A percentile compares a stretch with the other conserved stretches of the same genome.
Conservation (phyloP, 2,329 filamentous ascomycete genomes). For the Tolypocladium tundrense region DNA sequence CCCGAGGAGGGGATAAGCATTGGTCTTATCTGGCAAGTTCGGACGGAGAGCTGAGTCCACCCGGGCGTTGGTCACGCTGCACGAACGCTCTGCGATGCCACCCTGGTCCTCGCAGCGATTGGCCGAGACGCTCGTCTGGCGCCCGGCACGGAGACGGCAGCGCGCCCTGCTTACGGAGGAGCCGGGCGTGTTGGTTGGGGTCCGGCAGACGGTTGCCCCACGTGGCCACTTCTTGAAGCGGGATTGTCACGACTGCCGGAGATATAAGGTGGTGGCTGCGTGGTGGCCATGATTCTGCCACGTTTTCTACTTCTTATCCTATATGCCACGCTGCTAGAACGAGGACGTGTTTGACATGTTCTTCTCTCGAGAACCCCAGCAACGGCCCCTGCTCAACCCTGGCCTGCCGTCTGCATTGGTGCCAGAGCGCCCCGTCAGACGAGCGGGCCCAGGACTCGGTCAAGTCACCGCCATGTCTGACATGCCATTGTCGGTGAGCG, state of each 20-base stretch:
- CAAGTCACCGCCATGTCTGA: not conserved
- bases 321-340: not conserved
- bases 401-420: not conserved
- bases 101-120: not conserved
- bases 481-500: not conserved
- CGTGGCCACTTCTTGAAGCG: not conserved
- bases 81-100: not conserved
- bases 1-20: not conserved
- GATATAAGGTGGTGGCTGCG: not conserved
- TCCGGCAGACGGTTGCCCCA: not conserved
- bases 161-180: not conserved
- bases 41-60: not conserved
- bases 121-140: not conserved
- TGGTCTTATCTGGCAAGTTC: not conserved
- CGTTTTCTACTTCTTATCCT: too few species aligned
- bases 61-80: not conserved
- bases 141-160: not conserved
- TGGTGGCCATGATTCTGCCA: not conserved
- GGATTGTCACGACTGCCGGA: not conserved
- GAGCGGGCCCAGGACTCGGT: not conserved
- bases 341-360: not conserved
- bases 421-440: not conserved
- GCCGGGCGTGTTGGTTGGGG: not conserved
- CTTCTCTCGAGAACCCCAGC: not conserved
- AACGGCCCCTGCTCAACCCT: not conserved